Conservation (phyloP, 2,329 filamentous ascomycete species). For the Aureobasidium sp. region DNA sequence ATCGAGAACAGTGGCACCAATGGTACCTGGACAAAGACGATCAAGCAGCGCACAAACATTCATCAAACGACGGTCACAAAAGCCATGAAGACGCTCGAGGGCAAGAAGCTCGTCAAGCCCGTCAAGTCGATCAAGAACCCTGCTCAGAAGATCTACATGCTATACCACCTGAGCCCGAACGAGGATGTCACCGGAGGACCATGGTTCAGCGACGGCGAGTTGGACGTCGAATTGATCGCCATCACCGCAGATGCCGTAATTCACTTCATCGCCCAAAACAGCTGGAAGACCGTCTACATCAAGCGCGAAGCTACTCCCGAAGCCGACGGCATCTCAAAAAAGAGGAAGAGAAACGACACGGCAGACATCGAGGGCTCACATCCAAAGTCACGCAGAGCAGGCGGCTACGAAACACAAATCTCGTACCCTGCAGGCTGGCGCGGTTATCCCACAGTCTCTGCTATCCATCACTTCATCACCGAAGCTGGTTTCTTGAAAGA, state of each 20-base stretch:
- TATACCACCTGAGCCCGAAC: constrained; percentile 72
- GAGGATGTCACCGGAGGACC: constrained; percentile 89
- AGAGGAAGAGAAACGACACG: constrained; percentile 26
- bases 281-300: constrained; percentile 54
- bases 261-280: constrained; percentile 63
- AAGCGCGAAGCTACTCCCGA: constrained; percentile 16
- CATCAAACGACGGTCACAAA: constrained; percentile 77
- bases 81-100: constrained; percentile 75
- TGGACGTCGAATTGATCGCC: constrained; percentile 84
- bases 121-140: constrained; percentile 91
- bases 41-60: constrained; percentile 72
- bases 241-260: constrained; percentile 67
- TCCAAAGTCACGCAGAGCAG: constrained; percentile 22
- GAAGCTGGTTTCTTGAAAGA: constrained; percentile 64
- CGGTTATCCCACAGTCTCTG: constrained; percentile 71
- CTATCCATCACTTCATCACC: constrained; percentile 70
- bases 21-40: constrained; percentile 74
- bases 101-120: constrained; percentile 73
- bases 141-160: constrained; percentile 93
- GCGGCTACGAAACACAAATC: constrained; percentile 23
- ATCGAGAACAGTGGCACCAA: constrained; percentile 17
- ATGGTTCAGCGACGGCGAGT: constrained; percentile 87
- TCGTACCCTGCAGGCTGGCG: constrained; percentile 33
- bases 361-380: constrained; percentile 30
- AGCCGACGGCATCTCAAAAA: constrained; percentile 22